Evolutionary conservation across 306 rosid species (phyloP), one percentile per base, ranked within the genome.

Genomic region (Quercus agrifolia): DNA sequence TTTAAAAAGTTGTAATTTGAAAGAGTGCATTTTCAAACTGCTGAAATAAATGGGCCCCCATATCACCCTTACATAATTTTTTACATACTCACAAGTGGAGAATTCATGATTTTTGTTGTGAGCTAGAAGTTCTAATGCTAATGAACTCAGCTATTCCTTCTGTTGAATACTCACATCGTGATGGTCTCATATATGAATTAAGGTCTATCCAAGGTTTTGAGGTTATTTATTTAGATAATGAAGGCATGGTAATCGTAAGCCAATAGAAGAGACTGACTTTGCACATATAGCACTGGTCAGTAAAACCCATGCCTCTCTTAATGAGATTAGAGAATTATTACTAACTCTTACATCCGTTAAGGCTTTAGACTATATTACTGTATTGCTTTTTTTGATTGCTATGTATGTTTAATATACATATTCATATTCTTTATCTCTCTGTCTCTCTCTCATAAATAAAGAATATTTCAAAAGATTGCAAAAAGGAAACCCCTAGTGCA

Each of bases 181-280:
- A 68, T 21, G 2, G 7, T 21, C 15, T 23, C 15, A 33, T 28
- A 68, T 5, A 68, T 35, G 27, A 77, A 70, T 66, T 28, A 64
- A 77, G 71, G 70, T 74, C 71, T 73, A 9, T 38, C 74, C 59
- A 41, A 20, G 6, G 56, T 61, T 72, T 54, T 77, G 61, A n/a
- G 21, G 56, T 44, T 70, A 57, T 38, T 71, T 62, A 28, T 33
- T 33, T 35, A n/a, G 23, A 68, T n/a, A 68, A n/a, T 18, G 20
- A 11, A 35, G 6, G 30, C 38, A 35, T 23, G n/a, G 72, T 46
- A 67, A 6, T 67, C 8, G 1, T 28, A 28, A 61, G 44, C 3
- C 54, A 49, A 10, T 12, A 49, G 54, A 49, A 12, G 54, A 49
- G 13, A 49, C 17, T 49, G 54, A 49, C 17, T 49, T 11, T 10